These are phyloP conservation scores for Yarrowia alimentaria DNA, from an alignment of 805 yeast genomes.

Conservation along the genomic window DNA sequence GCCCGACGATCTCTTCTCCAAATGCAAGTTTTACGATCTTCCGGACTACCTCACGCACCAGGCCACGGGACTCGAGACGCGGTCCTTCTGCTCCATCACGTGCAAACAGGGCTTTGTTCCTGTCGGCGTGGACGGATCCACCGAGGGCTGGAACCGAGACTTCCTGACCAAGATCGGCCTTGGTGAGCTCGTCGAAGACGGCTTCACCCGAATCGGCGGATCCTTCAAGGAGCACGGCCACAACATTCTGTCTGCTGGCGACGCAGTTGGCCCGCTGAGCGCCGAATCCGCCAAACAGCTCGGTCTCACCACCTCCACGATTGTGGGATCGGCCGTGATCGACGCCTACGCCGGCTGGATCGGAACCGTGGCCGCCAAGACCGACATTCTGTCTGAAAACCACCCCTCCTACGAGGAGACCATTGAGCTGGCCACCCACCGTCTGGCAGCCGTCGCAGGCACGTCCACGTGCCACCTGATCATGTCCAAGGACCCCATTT, in stretches of 20 bases:
- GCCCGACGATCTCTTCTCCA: constrained; percentile 54
- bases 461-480: constrained; percentile 96
- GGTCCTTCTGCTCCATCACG: constrained; percentile 86
- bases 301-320: constrained; percentile 75
- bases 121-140: constrained; percentile 81
- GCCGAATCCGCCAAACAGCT: constrained; percentile 70
- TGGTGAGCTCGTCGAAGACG: constrained; percentile 71
- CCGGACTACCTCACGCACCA: constrained; percentile 89
- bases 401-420: constrained; percentile 27
- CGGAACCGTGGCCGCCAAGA: constrained; percentile 93
- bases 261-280: constrained; percentile 72
- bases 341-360: constrained; percentile 99
- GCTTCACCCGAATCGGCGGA: constrained; percentile 82
- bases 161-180: constrained; percentile 68
- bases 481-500: constrained; percentile 76
- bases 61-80: constrained; percentile 83
- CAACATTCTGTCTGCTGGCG: constrained; percentile 86
- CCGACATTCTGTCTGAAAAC: constrained; percentile 48
- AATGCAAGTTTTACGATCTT: constrained; percentile 82
- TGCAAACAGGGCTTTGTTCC: constrained; percentile 97
- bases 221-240: constrained; percentile 50
- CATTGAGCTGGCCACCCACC: constrained; percentile 58
- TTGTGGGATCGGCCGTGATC: constrained; percentile 93
- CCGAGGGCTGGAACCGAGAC: constrained; percentile 85
- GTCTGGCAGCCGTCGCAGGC: constrained; percentile 97